Evolutionary conservation across 805 yeast species (phyloP).

Genomic region (Danielozyma ontarioensis): DNA sequence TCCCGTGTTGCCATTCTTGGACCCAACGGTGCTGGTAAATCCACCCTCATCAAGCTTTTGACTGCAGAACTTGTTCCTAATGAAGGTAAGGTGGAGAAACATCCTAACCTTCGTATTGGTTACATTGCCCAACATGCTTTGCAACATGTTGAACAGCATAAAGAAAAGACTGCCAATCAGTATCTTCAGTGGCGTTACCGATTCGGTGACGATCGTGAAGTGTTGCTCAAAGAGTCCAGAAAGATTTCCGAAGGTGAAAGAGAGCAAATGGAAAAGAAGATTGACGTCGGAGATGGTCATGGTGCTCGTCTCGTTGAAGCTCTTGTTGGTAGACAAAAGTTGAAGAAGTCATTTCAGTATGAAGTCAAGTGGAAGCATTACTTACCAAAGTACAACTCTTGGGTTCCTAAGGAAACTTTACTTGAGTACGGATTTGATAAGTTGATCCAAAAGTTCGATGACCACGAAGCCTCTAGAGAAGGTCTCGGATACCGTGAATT

Average conservation of each 20-base stretch:
- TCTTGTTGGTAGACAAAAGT: slow-evolving; percentile 93
- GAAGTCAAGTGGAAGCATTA: slow-evolving; percentile 92
- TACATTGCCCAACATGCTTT: slow-evolving; percentile 98
- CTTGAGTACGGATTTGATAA: slow-evolving; percentile 55
- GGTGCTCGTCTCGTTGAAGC: slow-evolving; percentile 90
- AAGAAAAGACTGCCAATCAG: slow-evolving; percentile 96
- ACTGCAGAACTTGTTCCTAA: slow-evolving; percentile 90
- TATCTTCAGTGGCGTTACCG: slow-evolving; percentile 97
- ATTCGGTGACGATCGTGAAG: slow-evolving; percentile 98
- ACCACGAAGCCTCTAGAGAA: slow-evolving; percentile 45
- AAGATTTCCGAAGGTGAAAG: slow-evolving; percentile 72
- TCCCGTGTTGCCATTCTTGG: slow-evolving; percentile 96
- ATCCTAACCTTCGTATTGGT: slow-evolving; percentile 96
- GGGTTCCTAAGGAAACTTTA: slow-evolving; percentile 83
- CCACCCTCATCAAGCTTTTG: slow-evolving; percentile 86
- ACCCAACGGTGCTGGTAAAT: slow-evolving; percentile 99
- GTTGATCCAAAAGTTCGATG: slow-evolving; percentile 41
- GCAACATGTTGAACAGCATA: slow-evolving; percentile 95
- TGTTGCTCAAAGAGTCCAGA: slow-evolving; percentile 87
- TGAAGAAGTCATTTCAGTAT: slow-evolving; percentile 94
- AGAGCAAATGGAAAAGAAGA: slow-evolving; percentile 68
- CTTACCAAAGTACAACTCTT: slow-evolving; percentile 89
- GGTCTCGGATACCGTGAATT: slow-evolving; percentile 48
- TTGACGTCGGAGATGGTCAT: slow-evolving; percentile 80
- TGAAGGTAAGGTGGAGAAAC: slow-evolving; percentile 90